These are phyloP conservation scores for Gymnopilus dilepis DNA, from an alignment of 768 basidiomycete species.

Conservation along the genomic window DNA sequence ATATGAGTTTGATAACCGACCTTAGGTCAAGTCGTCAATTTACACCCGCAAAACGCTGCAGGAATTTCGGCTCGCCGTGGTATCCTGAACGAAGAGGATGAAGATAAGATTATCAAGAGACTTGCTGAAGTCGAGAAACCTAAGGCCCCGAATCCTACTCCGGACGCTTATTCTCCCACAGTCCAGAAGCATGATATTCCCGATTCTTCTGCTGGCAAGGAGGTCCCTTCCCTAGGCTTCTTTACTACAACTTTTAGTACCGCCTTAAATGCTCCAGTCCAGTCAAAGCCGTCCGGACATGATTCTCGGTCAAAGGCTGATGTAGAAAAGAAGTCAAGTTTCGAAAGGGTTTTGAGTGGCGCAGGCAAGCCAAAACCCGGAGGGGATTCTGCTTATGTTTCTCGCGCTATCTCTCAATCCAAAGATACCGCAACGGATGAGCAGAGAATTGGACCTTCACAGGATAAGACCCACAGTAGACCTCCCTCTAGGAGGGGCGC, in stretches of 20 bases:
- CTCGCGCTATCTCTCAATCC: not conserved
- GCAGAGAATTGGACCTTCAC: not conserved
- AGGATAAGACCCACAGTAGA: not conserved
- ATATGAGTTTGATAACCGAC: no score
- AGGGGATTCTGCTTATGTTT: not conserved
- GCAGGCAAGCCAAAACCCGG: not conserved
- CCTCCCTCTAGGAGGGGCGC: not conserved
- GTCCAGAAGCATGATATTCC: not conserved
- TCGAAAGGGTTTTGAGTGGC: not conserved
- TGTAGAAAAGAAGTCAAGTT: not conserved
- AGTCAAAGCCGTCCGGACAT: not conserved
- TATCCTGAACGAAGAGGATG: not conserved
- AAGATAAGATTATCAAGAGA: not conserved
- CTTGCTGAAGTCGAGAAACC: not conserved
- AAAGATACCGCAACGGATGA: not conserved
- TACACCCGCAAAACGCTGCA: no score
- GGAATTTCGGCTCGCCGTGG: not conserved
- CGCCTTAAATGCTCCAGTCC: constrained; percentile 6
- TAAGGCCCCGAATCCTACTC: not conserved
- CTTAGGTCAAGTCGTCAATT: no score
- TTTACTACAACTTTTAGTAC: constrained; percentile 18
- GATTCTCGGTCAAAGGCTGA: not conserved
- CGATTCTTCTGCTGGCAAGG: constrained; percentile 5
- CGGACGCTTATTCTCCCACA: not conserved
- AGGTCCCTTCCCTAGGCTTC: constrained; percentile 24